Conservation (phyloP, 257 asterid genomes). For the Solanum okadae region DNA sequence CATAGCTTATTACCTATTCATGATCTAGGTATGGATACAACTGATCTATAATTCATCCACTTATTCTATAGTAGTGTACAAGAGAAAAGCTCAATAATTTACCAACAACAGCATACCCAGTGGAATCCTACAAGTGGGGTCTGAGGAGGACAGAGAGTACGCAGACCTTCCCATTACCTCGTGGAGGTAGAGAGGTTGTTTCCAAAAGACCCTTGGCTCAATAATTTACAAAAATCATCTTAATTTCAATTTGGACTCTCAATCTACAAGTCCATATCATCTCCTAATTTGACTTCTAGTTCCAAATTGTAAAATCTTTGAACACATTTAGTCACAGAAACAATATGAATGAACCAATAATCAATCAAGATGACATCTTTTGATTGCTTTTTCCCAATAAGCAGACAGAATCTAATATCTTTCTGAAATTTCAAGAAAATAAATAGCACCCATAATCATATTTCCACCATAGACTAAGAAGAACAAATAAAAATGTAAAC, state of each 20-base stretch:
- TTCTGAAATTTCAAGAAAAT: not conserved
- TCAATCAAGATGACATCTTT: not conserved
- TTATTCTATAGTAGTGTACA: not conserved
- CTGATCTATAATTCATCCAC: not conserved
- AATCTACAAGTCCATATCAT: not conserved
- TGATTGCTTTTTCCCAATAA: not conserved
- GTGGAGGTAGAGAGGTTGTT: not conserved
- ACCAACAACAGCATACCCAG: not conserved
- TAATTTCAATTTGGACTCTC: not conserved
- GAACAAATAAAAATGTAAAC: slow-evolving; percentile 6
- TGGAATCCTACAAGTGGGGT: not conserved
- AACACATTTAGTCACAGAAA: not conserved
- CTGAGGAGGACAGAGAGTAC: too few relatives aligned
- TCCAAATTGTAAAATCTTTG: not conserved
- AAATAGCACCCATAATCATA: not conserved
- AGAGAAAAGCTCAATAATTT: not conserved
- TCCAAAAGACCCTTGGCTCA: too few relatives aligned
- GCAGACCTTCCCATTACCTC: not conserved
- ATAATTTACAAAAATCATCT: not conserved
- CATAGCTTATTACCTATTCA: not conserved
- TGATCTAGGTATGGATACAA: not conserved
- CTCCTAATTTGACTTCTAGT: not conserved
- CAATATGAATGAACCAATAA: not conserved
- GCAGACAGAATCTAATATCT: not conserved
- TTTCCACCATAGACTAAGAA: not conserved